Base-by-base conservation (phyloP, 371 early-diverging fungal species). In the Fennellomyces sp. region DNA sequence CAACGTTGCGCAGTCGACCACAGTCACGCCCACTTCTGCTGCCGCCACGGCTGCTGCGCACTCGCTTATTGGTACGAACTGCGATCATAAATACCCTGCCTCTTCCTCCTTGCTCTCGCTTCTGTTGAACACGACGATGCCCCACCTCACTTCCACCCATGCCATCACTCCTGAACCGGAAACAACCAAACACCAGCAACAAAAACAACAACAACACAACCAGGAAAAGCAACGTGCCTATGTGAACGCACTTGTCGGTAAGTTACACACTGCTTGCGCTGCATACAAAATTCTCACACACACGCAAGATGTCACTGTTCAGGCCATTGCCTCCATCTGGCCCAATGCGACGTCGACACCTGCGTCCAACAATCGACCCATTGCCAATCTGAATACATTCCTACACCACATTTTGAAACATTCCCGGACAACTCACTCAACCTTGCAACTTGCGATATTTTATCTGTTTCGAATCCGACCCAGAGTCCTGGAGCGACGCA, bases 361-460 rank as follows among this genome's bases (percentile, higher is more conserved):
- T 33, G 63, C 73, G 47, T 38, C 19, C 23, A 39, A 48, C 13
- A 76, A 66, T 47, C 70, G 73, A 17, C 76, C 76, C n/a, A 78
- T 86, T 52, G 83, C 84, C 52, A 86, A 89, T 49, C 80, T 91
- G 17, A 77, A 81, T 36, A 67, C 73, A 56, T 92, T 93, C 65
- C 83, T 93, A 56, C 83, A 88, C 41, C 92, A 93, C 61, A 81
- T 92, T 49, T 75, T 93, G 7, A 82, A 88, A 61, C 86, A 91
- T 5, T 91, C 92, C 10, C 82, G 87, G 51, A 88, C 91, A 26
- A 89, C 93, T 30, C 90, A 88, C 60, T 88, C 92, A 10, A 90
- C 91, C 28, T 82, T 93, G 17, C 92, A 92, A 66, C 78, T 91
- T 39, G 86, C 92, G 10, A 76, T 91, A 26, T 84, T 90, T 56